These are phyloP conservation scores for Hyphopichia burtonii DNA, from an alignment of 1,139 yeast species.

Conservation along the genomic window DNA sequence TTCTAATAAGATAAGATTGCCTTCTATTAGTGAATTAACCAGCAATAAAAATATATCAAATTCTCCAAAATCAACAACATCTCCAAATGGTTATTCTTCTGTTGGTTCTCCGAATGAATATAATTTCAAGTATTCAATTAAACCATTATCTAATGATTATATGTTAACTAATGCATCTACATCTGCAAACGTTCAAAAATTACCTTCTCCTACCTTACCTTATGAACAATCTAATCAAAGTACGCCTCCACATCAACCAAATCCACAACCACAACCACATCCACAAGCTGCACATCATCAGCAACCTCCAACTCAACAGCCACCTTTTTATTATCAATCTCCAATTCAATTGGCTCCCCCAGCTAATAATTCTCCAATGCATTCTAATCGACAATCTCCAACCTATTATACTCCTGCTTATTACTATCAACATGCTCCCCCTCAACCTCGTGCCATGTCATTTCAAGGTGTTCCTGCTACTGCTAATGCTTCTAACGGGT, in stretches of 20 bases:
- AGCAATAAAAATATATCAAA: slow-evolving; percentile 12
- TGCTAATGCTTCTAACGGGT: not conserved
- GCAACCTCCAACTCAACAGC: slow-evolving; percentile 10
- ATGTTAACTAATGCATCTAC: slow-evolving; percentile 6
- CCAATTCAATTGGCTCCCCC: slow-evolving; percentile 3
- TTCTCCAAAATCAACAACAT: slow-evolving; percentile 7
- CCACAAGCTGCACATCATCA: slow-evolving; percentile 6
- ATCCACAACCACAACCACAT: not conserved
- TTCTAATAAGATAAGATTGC: slow-evolving; percentile 21
- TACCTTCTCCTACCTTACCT: slow-evolving; percentile 15
- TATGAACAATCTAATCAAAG: slow-evolving; percentile 9
- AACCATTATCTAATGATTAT: slow-evolving; percentile 15
- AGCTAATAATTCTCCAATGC: too few species aligned
- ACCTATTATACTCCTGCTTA: not conserved
- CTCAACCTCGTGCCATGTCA: slow-evolving; percentile 3
- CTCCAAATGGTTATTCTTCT: slow-evolving; percentile 6
- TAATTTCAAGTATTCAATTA: slow-evolving; percentile 11
- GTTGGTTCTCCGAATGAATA: slow-evolving; percentile 1
- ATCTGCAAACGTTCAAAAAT: slow-evolving; percentile 9
- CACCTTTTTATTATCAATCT: slow-evolving; percentile 4
- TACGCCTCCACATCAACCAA: slow-evolving; percentile 7
- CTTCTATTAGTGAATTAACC: slow-evolving; percentile 39
- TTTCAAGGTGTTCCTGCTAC: not conserved
- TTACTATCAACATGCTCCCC: not conserved
- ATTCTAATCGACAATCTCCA: not conserved